phyloP scores from a whole-genome alignment of 1,284 basidiomycete species.

The Apiotrichum montevideense region DNA sequence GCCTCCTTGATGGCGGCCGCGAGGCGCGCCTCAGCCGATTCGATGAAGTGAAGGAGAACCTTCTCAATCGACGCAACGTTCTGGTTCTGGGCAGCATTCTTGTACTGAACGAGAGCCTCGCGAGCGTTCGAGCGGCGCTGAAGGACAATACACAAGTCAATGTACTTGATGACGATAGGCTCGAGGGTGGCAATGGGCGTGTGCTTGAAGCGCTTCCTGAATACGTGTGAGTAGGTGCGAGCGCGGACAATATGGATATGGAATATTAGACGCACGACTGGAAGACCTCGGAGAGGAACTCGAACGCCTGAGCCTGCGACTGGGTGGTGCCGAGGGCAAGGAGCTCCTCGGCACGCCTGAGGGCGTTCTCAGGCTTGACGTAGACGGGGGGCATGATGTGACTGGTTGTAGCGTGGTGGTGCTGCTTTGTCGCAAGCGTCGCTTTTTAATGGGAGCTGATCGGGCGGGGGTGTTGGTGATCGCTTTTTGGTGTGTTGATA shows the following conservation, averaged over 20 bases:
- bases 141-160: constrained; percentile 94
- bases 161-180: constrained; percentile 77
- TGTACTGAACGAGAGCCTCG: constrained; percentile 86
- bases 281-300: constrained; percentile 47
- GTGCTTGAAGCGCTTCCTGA: constrained; percentile 78
- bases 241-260: too few relatives aligned
- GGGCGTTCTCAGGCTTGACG: constrained; percentile 48
- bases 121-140: constrained; percentile 90
- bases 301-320: constrained; percentile 46
- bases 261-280: constrained; percentile 34
- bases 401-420: neutral
- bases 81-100: constrained; percentile 91
- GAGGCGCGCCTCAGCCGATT: constrained; percentile 80
- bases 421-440: too few relatives aligned
- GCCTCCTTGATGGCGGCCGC: constrained; percentile 72
- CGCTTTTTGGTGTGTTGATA: neutral
- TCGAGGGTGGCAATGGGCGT: constrained; percentile 85
- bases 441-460: constrained; percentile 2
- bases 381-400: constrained; percentile 42
- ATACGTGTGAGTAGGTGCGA: neutral
- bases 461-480: neutral
- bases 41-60: constrained; percentile 85
- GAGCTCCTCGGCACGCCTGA: constrained; percentile 48
- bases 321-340: constrained; percentile 44
- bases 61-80: constrained; percentile 86